Conservation (phyloP, 1,139 yeast species). For the Debaryomyces nepalensis region DNA sequence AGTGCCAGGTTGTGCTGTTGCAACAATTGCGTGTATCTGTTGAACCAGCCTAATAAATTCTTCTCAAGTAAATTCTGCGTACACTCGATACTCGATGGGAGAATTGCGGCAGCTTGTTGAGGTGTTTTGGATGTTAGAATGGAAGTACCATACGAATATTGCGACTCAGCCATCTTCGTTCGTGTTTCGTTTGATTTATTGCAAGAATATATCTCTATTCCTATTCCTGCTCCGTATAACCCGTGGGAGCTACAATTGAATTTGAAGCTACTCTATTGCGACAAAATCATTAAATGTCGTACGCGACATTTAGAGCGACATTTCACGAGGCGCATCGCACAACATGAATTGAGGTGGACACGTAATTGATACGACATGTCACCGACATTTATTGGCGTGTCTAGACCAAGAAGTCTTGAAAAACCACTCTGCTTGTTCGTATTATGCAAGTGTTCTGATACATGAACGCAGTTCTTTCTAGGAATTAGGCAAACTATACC, state of each 20-base stretch:
- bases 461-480: too few relatives aligned
- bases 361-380: too few relatives aligned
- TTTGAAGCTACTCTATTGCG: not conserved
- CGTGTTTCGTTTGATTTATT: slow-evolving; percentile 1
- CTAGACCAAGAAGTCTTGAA: too few relatives aligned
- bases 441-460: too few relatives aligned
- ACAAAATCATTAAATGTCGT: slow-evolving; percentile 4
- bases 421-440: too few relatives aligned
- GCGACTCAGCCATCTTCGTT: slow-evolving; percentile 25
- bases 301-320: not conserved
- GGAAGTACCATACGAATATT: slow-evolving; percentile 40
- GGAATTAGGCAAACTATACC: too few relatives aligned
- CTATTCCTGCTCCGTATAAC: not conserved
- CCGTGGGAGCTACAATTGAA: slow-evolving; percentile 1
- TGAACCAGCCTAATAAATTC: slow-evolving; percentile 58
- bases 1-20: slow-evolving; percentile 56
- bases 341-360: too few relatives aligned
- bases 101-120: slow-evolving; percentile 45
- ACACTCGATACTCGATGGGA: slow-evolving; percentile 38
- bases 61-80: slow-evolving; percentile 28
- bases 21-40: slow-evolving; percentile 53
- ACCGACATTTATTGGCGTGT: too few relatives aligned
- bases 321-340: too few relatives aligned
- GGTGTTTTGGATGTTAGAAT: slow-evolving; percentile 51
- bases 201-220: not conserved